These are phyloP conservation scores for Agastache rugosa DNA, from an alignment of 257 asterid genomes.

Conservation along the genomic window DNA sequence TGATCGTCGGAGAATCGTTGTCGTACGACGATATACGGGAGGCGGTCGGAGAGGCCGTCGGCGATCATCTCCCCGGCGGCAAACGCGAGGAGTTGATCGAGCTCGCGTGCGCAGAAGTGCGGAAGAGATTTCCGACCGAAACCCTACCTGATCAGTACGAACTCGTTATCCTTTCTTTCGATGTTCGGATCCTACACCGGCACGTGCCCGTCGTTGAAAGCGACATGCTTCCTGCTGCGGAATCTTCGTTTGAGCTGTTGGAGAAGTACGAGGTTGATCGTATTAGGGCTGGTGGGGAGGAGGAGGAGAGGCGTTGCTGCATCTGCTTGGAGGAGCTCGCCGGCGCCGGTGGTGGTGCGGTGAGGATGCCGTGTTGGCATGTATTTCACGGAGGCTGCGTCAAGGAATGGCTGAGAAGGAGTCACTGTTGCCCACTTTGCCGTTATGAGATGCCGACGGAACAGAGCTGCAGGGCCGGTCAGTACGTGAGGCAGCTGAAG, in stretches of 20 bases:
- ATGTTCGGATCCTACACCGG: neutral
- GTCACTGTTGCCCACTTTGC: conserved; percentile 10
- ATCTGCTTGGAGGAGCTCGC: neutral
- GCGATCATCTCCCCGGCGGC: too few species aligned
- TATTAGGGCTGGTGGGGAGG: neutral
- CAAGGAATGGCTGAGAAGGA: neutral
- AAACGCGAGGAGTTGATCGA: neutral
- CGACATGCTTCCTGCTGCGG: neutral
- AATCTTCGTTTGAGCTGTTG: neutral
- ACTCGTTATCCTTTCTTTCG: neutral
- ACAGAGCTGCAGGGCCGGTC: neutral
- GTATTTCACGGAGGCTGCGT: conserved; percentile 15
- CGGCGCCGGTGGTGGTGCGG: neutral
- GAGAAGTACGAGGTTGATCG: neutral
- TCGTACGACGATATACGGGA: neutral
- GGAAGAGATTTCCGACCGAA: neutral
- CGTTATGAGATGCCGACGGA: conserved; percentile 5
- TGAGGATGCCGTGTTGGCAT: conserved; percentile 6
- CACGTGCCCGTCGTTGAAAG: neutral
- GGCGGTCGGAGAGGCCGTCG: neutral
- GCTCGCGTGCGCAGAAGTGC: neutral
- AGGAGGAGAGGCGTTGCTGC: neutral
- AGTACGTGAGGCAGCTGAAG: neutral
- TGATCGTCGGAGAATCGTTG: too few species aligned
- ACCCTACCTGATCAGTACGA: neutral